Base-by-base conservation (phyloP, 176 grass and related monocot genomes). In the Carex littledalei region DNA sequence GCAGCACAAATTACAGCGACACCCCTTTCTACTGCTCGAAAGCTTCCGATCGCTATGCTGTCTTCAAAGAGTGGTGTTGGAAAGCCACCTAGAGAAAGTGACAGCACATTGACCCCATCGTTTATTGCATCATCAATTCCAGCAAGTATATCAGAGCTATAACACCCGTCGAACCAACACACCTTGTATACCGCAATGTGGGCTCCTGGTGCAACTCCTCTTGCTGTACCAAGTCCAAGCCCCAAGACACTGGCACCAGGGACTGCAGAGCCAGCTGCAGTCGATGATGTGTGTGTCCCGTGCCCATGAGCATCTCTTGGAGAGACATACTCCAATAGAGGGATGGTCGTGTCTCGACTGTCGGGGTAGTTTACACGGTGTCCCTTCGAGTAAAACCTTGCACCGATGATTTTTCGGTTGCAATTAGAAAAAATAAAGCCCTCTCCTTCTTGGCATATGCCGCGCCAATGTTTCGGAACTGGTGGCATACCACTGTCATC, bases 161-260 rank as follows among this genome's bases (percentile, higher is more conserved):
- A 94, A 84, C 94, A 97, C 54, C 92, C 94, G 78, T 94, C 93
- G 79, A 91, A 97, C 94, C 92, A 97, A 85, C 90, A 97, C 4
- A 97, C 94, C 85, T 97, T 97, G 87, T 97, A 97, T 5, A 85
- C 90, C 1, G 92, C 89, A 31, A 97, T 85, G 73, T 97, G 90
- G 17, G 94, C 90, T 8, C 82, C 84, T 0, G 92, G 94, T 0
- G 92, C 87, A 41, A 93, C 88, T 31, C 94, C 94, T 3, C 83
- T 87, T 20, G 92, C 92, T 32, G 89, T 89, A 5, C 94, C 92
- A 0, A 55, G 22, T 1, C 90, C 92, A 13, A 83, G 72, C 4
- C 90, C 92, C 5, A 94, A 70, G 24, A 94, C 89, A 65, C 92
- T 86, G 4, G 92, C 94, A 0, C 89, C 82, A 0, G 81, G 22